Conservation (phyloP, 208 protist genomes). For the Acanthamoeba healyi region DNA sequence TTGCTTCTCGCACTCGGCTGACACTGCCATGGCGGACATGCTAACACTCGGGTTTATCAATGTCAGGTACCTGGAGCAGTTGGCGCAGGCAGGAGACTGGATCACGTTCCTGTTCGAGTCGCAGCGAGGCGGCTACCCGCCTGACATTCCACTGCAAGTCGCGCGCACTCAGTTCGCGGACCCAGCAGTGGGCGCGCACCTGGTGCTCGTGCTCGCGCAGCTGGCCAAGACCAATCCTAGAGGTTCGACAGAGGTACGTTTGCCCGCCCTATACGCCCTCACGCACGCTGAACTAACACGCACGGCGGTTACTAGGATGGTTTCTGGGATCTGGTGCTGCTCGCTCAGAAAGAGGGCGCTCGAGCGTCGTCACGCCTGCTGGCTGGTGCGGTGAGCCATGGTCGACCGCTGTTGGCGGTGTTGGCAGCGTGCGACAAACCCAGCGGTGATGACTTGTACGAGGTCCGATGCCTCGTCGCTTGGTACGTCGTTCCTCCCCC, state of each 20-base stretch:
- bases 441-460: not conserved
- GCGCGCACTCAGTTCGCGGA: not conserved
- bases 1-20: not conserved
- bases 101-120: constrained; percentile 36
- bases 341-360: not conserved
- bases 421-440: not conserved
- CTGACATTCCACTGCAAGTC: constrained; percentile 1
- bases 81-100: constrained; percentile 52
- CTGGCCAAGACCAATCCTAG: constrained; percentile 9
- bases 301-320: not conserved
- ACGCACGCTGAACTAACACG: not conserved
- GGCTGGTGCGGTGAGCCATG: not conserved
- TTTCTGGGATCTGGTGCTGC: constrained; percentile 12
- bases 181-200: not conserved
- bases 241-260: not conserved
- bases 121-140: not conserved
- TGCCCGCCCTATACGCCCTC: not conserved
- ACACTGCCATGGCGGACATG: too few species aligned
- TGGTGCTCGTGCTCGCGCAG: not conserved
- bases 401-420: constrained; percentile 19
- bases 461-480: not conserved
- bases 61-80: constrained; percentile 29
- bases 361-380: not conserved
- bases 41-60: not conserved
- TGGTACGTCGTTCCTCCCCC: not conserved